Conservation (phyloP, 352 stramenopile species). For the Phytophthora europaea region DNA sequence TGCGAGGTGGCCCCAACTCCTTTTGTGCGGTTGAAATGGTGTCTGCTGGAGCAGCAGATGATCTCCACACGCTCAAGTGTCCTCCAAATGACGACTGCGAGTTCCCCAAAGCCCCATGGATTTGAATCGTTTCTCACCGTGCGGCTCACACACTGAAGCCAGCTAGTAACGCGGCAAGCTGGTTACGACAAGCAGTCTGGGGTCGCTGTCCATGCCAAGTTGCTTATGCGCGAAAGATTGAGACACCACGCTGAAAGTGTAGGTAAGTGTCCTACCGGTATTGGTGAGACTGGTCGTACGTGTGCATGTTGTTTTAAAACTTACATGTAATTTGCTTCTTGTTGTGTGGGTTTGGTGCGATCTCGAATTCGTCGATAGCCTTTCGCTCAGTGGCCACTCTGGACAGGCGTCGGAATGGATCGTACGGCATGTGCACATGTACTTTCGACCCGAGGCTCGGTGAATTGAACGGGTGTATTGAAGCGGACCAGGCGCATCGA, state of each 20-base stretch:
- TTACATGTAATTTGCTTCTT: no score
- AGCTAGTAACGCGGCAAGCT: slow-evolving; percentile 21
- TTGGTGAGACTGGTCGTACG: neutral
- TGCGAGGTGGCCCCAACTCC: neutral
- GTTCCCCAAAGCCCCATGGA: slow-evolving; percentile 30
- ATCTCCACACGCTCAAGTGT: slow-evolving; percentile 9
- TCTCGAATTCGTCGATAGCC: slow-evolving; percentile 15
- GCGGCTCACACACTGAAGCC: slow-evolving; percentile 12
- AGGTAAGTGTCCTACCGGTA: neutral
- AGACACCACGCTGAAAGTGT: slow-evolving; percentile 8
- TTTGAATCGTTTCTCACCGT: slow-evolving; percentile 10
- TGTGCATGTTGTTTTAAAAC: neutral
- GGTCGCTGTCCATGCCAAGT: slow-evolving; percentile 9
- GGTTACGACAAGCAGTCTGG: neutral
- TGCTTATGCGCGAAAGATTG: slow-evolving; percentile 19
- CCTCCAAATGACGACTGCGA: slow-evolving; percentile 18
- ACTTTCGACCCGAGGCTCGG: slow-evolving; percentile 17
- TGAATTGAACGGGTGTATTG: neutral
- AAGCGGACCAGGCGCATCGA: slow-evolving; percentile 13
- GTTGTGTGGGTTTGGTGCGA: neutral
- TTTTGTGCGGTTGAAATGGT: slow-evolving; percentile 4
- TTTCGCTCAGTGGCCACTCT: neutral
- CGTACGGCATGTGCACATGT: slow-evolving; percentile 17
- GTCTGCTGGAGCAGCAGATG: slow-evolving; percentile 26
- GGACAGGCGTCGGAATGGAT: slow-evolving; percentile 34